phyloP scores from a whole-genome alignment of 1,139 yeast species.

The Yamadazyma epiphylla region DNA sequence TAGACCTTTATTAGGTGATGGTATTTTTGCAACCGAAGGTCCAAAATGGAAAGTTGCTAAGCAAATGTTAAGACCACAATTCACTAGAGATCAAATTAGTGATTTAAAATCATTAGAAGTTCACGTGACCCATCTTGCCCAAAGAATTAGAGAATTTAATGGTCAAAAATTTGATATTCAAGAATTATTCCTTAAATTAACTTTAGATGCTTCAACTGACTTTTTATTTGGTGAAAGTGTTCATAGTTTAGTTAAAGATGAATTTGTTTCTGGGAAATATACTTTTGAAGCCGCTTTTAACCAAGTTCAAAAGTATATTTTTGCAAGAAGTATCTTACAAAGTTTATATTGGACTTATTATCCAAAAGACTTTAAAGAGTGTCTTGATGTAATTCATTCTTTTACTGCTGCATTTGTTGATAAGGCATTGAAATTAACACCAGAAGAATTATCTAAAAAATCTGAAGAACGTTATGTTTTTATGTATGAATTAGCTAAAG shows the following conservation, averaged over 20 bases:
- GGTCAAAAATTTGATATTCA: conserved; percentile 33
- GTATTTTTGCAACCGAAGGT: conserved; percentile 56
- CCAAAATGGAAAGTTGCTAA: conserved; percentile 57
- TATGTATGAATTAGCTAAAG: conserved; percentile 42
- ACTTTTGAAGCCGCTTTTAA: conserved; percentile 35
- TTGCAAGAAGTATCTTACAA: conserved; percentile 32
- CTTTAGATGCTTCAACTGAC: conserved; percentile 51
- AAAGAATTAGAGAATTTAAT: conserved; percentile 20
- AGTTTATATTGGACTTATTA: conserved; percentile 27
- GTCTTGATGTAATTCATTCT: conserved; percentile 22
- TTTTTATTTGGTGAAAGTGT: conserved; percentile 48
- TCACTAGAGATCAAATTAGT: conserved; percentile 51
- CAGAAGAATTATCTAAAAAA: conserved; percentile 23
- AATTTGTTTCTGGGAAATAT: conserved; percentile 18
- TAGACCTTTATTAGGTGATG: conserved; percentile 49
- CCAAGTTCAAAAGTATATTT: conserved; percentile 29
- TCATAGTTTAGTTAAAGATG: conserved; percentile 18
- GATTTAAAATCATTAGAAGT: conserved; percentile 45
- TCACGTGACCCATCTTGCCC: conserved; percentile 37
- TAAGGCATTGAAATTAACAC: conserved; percentile 21
- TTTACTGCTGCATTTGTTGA: conserved; percentile 24
- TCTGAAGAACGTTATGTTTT: conserved; percentile 37
- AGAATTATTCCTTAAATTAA: conserved; percentile 35
- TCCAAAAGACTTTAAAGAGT: conserved; percentile 26
- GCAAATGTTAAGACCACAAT: conserved; percentile 56